Percentiles rank a stretch among this genome's conserved stretches.
These are phyloP conservation scores for Aspergillus hortae DNA, from an alignment of 2,329 filamentous ascomycete species.

Conservation along the genomic window DNA sequence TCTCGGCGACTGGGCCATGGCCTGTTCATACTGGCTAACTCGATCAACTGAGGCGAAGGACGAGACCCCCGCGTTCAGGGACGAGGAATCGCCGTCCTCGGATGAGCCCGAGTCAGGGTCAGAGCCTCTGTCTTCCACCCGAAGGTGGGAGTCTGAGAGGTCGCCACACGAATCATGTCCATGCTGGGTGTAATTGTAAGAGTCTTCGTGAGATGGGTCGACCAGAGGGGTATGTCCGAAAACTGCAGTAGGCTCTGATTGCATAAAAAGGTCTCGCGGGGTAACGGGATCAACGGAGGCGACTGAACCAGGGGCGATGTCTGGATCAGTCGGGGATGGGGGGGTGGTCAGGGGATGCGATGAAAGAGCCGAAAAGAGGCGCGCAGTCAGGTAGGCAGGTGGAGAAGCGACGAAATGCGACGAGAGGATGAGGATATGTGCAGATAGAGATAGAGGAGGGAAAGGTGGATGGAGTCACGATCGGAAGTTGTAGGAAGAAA, in stretches of 20 bases:
- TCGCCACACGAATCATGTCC: conserved; percentile 50
- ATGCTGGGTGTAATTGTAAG: conserved; percentile 52
- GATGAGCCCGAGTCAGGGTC: conserved; percentile 20
- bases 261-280: conserved; percentile 58
- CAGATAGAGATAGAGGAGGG: background rate
- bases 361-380: background rate
- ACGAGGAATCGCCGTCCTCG: conserved; percentile 17
- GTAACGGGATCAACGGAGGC: conserved; percentile 27
- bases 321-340: conserved; percentile 48
- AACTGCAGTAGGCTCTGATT: conserved; percentile 55
- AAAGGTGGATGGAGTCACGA: background rate
- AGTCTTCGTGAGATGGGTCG: conserved; percentile 35
- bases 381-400: background rate
- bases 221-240: conserved; percentile 43
- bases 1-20: conserved; percentile 34
- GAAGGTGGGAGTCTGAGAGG: conserved; percentile 41
- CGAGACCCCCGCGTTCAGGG: conserved; percentile 16
- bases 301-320: conserved; percentile 54
- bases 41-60: background rate
- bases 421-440: conserved; percentile 3
- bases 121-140: conserved; percentile 36
- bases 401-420: conserved; percentile 7
- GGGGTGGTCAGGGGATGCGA: background rate
- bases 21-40: conserved; percentile 54
- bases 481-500: too few species aligned